Conservation (phyloP, 352 stramenopile genomes). For the Phytophthora capsici region DNA sequence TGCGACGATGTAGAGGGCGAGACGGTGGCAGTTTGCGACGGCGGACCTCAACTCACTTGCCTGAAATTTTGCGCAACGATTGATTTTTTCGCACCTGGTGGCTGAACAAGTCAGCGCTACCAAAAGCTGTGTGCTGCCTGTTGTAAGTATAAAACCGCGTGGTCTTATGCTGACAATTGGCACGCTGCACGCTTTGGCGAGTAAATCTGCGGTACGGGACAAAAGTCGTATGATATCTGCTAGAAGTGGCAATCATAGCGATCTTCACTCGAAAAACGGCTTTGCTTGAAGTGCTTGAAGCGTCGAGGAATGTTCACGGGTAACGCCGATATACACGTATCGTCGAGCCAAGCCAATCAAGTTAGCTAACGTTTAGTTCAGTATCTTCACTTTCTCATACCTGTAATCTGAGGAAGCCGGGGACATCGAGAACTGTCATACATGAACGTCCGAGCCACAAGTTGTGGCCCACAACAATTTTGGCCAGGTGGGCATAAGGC, state of each 20-base stretch:
- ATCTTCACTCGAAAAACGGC: slow-evolving; percentile 5
- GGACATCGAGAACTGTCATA: too few species aligned
- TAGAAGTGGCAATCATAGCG: too few species aligned
- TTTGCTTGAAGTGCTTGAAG: neutral
- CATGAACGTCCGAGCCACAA: too few species aligned
- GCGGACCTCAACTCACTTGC: neutral
- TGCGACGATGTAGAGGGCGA: neutral
- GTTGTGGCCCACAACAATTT: too few species aligned
- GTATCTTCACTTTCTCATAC: too few species aligned
- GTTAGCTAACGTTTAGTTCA: slow-evolving; percentile 7
- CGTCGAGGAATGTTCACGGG: slow-evolving; percentile 14
- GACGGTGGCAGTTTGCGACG: slow-evolving; percentile 4
- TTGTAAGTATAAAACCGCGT: neutral
- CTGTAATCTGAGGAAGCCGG: too few species aligned
- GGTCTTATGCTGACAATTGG: slow-evolving; percentile 5
- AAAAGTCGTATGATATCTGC: neutral
- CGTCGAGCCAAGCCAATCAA: neutral
- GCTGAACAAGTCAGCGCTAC: neutral
- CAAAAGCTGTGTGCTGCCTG: neutral
- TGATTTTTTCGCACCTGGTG: neutral
- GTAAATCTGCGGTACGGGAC: slow-evolving; percentile 25
- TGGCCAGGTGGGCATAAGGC: too few species aligned
- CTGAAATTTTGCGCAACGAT: neutral
- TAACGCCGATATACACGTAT: neutral
- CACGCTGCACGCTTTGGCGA: neutral